Conservation (phyloP, 1,284 basidiomycete species). For the Irpex rosettiformis region DNA sequence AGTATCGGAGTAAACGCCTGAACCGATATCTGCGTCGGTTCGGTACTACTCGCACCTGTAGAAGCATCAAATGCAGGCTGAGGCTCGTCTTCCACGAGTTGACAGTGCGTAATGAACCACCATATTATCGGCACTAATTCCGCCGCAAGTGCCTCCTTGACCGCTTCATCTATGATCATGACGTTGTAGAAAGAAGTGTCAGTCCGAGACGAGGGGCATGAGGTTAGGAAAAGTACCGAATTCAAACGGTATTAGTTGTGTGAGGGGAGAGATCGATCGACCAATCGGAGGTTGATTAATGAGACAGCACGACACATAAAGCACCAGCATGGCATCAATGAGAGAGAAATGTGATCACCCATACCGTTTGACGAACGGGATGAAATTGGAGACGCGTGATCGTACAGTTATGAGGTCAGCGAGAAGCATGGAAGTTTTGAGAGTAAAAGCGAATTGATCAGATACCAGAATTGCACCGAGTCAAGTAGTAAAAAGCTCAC, state of each 20-base stretch:
- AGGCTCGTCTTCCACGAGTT: conserved; percentile 42
- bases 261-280: conserved; percentile 5
- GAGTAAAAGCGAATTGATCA: background rate
- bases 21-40: conserved; percentile 59
- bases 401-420: background rate
- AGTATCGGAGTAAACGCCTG: conserved; percentile 91
- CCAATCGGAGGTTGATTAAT: conserved; percentile 7
- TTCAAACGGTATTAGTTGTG: background rate
- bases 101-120: conserved; percentile 89
- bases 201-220: background rate
- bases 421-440: conserved; percentile 1
- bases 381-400: background rate
- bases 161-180: conserved; percentile 76
- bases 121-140: conserved; percentile 85
- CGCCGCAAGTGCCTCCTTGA: conserved; percentile 87
- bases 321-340: conserved; percentile 2
- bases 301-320: background rate
- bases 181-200: background rate
- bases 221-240: background rate
- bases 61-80: conserved; percentile 1
- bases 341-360: background rate
- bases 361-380: background rate
- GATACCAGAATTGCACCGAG: background rate
- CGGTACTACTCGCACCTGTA: background rate
- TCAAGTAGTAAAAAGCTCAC: conserved; percentile 36